A percentile compares a stretch with the other conserved stretches of the same genome.
Conservation (phyloP, 495 filamentous ascomycete species). For the Talaromyces thailandensis region DNA sequence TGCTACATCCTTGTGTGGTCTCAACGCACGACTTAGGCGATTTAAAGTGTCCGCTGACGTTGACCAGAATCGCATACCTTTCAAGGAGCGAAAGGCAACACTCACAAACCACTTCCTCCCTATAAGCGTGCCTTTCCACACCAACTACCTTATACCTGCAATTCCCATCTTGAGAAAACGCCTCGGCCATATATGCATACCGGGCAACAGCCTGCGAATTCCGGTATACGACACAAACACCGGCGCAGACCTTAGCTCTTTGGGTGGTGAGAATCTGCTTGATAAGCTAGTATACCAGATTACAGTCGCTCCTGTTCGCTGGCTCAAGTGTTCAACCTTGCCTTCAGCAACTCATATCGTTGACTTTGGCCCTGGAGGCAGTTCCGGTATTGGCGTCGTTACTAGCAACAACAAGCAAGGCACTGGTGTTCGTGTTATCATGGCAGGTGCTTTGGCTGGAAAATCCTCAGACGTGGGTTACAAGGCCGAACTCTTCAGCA, state of each 20-base stretch:
- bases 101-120: not conserved
- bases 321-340: conserved; percentile 89
- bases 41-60: conserved; percentile 5
- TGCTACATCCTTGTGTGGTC: conserved; percentile 12
- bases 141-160: not conserved
- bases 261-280: conserved; percentile 58
- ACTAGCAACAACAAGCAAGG: conserved; percentile 98
- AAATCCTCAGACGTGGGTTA: conserved; percentile 87
- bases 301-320: conserved; percentile 82
- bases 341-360: conserved; percentile 83
- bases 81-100: not conserved
- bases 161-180: not conserved
- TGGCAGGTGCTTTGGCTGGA: conserved; percentile 85
- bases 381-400: conserved; percentile 91
- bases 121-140: not conserved
- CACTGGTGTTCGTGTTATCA: conserved; percentile 88
- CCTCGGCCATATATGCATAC: not conserved
- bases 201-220: conserved; percentile 29
- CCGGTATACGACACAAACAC: conserved; percentile 83
- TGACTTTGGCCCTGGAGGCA: conserved; percentile 93
- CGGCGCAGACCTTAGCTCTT: conserved; percentile 68
- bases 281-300: conserved; percentile 85
- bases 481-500: conserved; percentile 92
- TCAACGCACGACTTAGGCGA: conserved; percentile 9
- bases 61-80: conserved; percentile 12